Percentiles rank a stretch among this genome's conserved stretches.
Evolutionary conservation across 441 rosid species (phyloP).

Genomic region (Populus hybrid): DNA sequence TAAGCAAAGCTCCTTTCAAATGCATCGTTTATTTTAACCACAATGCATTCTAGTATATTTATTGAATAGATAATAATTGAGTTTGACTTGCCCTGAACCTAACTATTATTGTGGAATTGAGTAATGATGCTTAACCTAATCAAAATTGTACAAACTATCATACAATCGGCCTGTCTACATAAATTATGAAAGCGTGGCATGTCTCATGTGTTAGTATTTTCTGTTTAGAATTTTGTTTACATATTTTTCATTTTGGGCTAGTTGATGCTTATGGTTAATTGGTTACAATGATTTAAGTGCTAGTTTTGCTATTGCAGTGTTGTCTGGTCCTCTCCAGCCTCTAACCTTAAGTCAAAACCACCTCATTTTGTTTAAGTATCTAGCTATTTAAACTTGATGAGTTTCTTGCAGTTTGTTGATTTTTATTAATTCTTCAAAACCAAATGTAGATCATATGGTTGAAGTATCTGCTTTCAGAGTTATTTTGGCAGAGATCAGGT

Average conservation of each 20-base stretch:
- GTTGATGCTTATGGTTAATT: not conserved
- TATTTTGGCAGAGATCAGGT: conserved; percentile 1
- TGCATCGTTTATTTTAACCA: not conserved
- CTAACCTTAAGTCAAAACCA: not conserved
- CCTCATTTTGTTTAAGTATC: not conserved
- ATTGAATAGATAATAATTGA: conserved; percentile 7
- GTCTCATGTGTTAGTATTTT: not conserved
- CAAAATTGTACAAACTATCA: too few relatives aligned
- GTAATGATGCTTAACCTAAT: not conserved
- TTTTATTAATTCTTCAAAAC: not conserved
- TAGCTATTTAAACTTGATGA: not conserved
- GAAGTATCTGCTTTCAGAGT: not conserved
- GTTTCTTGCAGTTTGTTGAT: not conserved
- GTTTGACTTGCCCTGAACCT: not conserved
- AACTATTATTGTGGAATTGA: not conserved
- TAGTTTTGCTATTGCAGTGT: not conserved
- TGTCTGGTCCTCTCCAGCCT: not conserved
- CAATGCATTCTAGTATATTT: not conserved
- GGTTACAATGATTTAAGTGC: not conserved
- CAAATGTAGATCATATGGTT: not conserved
- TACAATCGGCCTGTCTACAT: not conserved
- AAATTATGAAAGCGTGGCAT: not conserved
- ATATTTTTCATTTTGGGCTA: not conserved
- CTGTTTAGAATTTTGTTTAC: not conserved
- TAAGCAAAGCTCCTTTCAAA: not conserved